Percentiles rank a stretch among this genome's conserved stretches.
These are phyloP conservation scores for Populus hybrid DNA, from an alignment of 441 rosid genomes.

Conservation along the genomic window DNA sequence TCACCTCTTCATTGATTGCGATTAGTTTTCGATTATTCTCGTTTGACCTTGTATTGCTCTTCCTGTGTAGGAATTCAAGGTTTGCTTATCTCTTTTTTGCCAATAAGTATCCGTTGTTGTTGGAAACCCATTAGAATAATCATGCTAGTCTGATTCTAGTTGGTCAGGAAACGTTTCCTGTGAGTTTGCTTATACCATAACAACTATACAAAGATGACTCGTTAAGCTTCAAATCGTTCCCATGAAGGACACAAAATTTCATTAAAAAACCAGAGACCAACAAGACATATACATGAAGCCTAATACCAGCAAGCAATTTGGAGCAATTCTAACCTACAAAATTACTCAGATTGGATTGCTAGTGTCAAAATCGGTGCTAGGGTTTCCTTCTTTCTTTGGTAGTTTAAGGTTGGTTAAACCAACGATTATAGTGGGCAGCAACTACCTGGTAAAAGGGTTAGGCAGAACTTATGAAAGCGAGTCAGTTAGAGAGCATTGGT, in stretches of 20 bases:
- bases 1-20: conserved; percentile 15
- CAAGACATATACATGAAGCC: not conserved
- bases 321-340: too few relatives aligned
- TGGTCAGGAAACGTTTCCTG: not conserved
- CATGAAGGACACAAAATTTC: not conserved
- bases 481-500: conserved; percentile 6
- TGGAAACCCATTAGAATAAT: conserved; percentile 17
- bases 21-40: conserved; percentile 1
- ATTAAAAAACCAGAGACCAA: not conserved
- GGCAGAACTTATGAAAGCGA: not conserved
- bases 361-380: not conserved
- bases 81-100: conserved; percentile 27
- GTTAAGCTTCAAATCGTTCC: not conserved
- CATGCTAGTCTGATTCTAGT: not conserved
- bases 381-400: not conserved
- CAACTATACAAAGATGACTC: not conserved
- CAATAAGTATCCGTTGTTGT: conserved; percentile 15
- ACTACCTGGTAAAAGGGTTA: not conserved
- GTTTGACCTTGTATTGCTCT: conserved; percentile 20
- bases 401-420: not conserved
- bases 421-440: conserved; percentile 3
- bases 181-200: too few relatives aligned
- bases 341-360: not conserved
- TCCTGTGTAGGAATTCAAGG: not conserved
- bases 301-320: not conserved